Percentiles rank a stretch among this genome's conserved stretches.
phyloP scores from a whole-genome alignment of 1,139 yeast species.

The Candida anutae region DNA sequence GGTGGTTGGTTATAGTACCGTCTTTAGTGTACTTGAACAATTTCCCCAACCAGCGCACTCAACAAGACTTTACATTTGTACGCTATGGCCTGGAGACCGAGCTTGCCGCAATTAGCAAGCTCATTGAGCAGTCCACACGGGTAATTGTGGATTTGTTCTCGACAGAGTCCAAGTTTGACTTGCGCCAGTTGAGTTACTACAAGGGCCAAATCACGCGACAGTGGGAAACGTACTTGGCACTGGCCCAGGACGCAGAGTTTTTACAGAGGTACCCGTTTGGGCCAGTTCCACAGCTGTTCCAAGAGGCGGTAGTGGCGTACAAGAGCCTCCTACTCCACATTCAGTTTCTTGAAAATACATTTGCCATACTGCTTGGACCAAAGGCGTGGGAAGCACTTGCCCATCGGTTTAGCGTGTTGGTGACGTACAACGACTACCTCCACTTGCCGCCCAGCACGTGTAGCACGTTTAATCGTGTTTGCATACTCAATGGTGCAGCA shows the following conservation, averaged over 20 bases:
- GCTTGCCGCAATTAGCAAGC: constrained; percentile 1
- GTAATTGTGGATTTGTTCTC: constrained; percentile 6
- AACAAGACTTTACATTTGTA: background rate
- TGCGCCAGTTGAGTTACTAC: constrained; percentile 5
- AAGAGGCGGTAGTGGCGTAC: constrained; percentile 5
- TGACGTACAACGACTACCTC: constrained; percentile 8
- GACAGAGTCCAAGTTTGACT: constrained; percentile 3
- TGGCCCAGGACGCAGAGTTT: background rate
- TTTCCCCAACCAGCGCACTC: background rate
- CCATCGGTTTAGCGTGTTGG: constrained; percentile 5
- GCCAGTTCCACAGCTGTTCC: background rate
- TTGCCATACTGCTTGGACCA: background rate
- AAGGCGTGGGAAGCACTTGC: background rate
- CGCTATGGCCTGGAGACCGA: constrained; percentile 3
- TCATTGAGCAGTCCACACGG: constrained; percentile 1
- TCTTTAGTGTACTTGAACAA: constrained; percentile 2
- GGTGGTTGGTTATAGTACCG: constrained; percentile 26
- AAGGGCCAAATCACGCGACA: constrained; percentile 6
- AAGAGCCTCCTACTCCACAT: constrained; percentile 3
- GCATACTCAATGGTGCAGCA: constrained; percentile 6
- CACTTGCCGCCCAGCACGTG: background rate
- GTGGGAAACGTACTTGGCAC: constrained; percentile 6
- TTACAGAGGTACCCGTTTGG: constrained; percentile 6
- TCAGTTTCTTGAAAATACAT: constrained; percentile 2
- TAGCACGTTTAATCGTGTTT: constrained; percentile 5